These are phyloP conservation scores for Passiflora organensis DNA, from an alignment of 345 rosid species.

Conservation along the genomic window DNA sequence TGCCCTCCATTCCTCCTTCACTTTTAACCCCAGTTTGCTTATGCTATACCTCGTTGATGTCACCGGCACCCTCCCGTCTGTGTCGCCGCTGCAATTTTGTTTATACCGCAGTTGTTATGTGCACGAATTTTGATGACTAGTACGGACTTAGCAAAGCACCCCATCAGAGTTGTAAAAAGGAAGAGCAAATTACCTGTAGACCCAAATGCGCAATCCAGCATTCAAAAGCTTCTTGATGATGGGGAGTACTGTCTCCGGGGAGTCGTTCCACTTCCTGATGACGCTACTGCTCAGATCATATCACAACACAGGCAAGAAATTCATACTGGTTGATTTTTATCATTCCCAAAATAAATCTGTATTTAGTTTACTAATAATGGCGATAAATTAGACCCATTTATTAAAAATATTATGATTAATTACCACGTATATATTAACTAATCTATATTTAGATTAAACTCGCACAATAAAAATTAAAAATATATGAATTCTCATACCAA, in stretches of 20 bases:
- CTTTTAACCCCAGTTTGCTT: conserved; percentile 41
- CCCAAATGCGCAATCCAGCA: conserved; percentile 66
- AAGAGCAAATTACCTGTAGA: conserved; percentile 87
- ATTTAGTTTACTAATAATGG: no score
- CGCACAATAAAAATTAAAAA: no score
- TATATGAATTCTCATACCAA: no score
- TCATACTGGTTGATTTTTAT: no score
- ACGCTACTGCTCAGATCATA: conserved; percentile 23
- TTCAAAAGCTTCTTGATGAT: conserved; percentile 46
- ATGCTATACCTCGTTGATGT: conserved; percentile 67
- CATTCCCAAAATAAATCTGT: background rate
- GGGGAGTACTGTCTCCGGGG: conserved; percentile 46
- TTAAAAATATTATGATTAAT: no score
- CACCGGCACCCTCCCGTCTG: conserved; percentile 83
- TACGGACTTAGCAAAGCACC: no score
- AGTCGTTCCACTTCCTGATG: conserved; percentile 44
- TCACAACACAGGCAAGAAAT: background rate
- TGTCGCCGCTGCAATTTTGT: conserved; percentile 54
- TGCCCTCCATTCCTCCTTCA: conserved; percentile 57
- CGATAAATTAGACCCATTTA: no score
- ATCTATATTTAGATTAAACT: no score
- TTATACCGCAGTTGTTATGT: background rate
- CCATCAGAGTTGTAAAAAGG: no score
- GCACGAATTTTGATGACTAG: no score
- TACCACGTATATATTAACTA: no score